A percentile compares a stretch with the other conserved stretches of the same genome.
phyloP scores from a whole-genome alignment of 495 filamentous ascomycete species.

The Schizothecium vesticola region DNA sequence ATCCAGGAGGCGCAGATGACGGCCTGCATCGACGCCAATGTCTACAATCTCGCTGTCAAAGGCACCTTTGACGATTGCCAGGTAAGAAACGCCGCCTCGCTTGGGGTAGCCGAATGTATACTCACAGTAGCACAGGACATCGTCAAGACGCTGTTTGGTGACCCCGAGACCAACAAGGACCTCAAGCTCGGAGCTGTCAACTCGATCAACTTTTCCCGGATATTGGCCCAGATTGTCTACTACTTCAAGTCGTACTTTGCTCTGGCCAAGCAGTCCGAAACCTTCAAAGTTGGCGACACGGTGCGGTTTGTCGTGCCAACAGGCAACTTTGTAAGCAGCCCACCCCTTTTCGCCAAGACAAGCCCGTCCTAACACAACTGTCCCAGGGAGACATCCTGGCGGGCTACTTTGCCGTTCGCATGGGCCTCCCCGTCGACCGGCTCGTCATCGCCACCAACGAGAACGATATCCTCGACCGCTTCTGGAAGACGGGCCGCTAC shows the following conservation, averaged over 20 bases:
- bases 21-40: constrained; percentile 77
- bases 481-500: constrained; percentile 76
- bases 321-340: constrained; percentile 68
- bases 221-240: constrained; percentile 90
- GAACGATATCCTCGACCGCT: constrained; percentile 83
- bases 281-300: constrained; percentile 49
- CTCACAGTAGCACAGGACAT: constrained; percentile 54
- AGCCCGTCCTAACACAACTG: neutral
- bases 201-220: constrained; percentile 85
- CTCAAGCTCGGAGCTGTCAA: constrained; percentile 82
- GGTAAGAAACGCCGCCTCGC: constrained; percentile 30
- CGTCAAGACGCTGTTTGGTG: constrained; percentile 86
- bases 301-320: constrained; percentile 81
- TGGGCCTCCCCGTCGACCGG: constrained; percentile 82
- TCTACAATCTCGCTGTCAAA: constrained; percentile 79
- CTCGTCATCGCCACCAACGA: constrained; percentile 87
- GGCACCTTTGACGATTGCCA: constrained; percentile 96
- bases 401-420: constrained; percentile 82
- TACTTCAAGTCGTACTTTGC: constrained; percentile 89
- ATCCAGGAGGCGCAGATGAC: constrained; percentile 97
- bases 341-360: neutral
- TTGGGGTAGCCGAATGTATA: too few relatives aligned
- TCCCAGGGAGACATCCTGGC: constrained; percentile 70
- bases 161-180: constrained; percentile 64
- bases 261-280: constrained; percentile 49